phyloP scores from a whole-genome alignment of 192 early-diverging fungal genomes.

The Coemansia aciculifera region DNA sequence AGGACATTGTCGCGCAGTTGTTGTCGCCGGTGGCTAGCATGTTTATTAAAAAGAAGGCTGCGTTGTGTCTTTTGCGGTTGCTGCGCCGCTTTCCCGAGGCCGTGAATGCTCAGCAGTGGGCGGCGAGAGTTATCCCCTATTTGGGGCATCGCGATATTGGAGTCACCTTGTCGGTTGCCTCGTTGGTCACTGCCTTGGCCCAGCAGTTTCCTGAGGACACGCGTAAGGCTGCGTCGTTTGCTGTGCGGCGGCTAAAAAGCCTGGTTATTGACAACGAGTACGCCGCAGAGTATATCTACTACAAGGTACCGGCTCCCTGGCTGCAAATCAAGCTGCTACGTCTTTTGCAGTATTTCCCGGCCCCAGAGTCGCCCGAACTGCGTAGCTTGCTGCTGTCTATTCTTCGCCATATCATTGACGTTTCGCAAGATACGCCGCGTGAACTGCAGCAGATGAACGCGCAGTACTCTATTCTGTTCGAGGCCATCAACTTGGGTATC shows the following conservation, averaged over 20 bases:
- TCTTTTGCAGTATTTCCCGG: constrained; percentile 93
- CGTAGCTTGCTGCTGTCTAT: constrained; percentile 68
- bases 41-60: constrained; percentile 98
- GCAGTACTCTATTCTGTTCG: constrained; percentile 95
- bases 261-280: constrained; percentile 85
- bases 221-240: constrained; percentile 72
- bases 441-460: constrained; percentile 98
- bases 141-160: constrained; percentile 92
- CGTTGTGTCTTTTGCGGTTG: constrained; percentile 86
- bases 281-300: constrained; percentile 88
- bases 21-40: constrained; percentile 77
- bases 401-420: constrained; percentile 79
- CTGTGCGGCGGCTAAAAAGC: constrained; percentile 78
- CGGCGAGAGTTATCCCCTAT: constrained; percentile 72
- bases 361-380: constrained; percentile 68
- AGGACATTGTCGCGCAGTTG: constrained; percentile 82
- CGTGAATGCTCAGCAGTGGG: constrained; percentile 86
- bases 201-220: constrained; percentile 84
- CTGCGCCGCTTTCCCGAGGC: constrained; percentile 88
- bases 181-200: constrained; percentile 85
- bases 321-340: constrained; percentile 94
- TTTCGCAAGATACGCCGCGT: constrained; percentile 85
- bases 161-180: constrained; percentile 79
- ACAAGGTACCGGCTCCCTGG: constrained; percentile 98
- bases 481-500: constrained; percentile 94